Evolutionary conservation across 192 early-diverging fungal genomes (phyloP).

Genomic region (Coemansia sp.): DNA sequence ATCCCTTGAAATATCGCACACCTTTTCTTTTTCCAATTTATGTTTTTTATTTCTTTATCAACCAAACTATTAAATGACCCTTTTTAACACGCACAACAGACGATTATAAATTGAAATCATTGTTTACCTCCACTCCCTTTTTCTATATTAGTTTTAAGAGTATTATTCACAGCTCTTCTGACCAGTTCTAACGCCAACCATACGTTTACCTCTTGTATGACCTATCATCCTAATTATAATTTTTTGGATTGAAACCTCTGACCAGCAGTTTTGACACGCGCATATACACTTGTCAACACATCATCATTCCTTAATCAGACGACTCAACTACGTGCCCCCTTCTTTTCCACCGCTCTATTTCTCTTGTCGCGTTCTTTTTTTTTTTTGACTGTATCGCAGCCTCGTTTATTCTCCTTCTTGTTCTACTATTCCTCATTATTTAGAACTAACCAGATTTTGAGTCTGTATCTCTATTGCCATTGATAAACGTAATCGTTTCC

Average conservation of each 20-base stretch:
- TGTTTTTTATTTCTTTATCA: not conserved
- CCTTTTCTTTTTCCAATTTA: not conserved
- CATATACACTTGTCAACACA: not conserved
- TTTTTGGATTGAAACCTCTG: not conserved
- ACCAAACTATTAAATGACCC: not conserved
- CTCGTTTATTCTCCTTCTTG: slow-evolving; percentile 9
- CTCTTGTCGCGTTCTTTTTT: slow-evolving; percentile 6
- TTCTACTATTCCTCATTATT: slow-evolving; percentile 53
- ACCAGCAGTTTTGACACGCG: not conserved
- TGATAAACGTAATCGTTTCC: slow-evolving; percentile 8
- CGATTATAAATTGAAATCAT: not conserved
- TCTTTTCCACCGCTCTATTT: slow-evolving; percentile 19
- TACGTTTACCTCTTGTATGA: too few relatives aligned
- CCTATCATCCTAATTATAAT: not conserved
- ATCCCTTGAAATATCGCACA: not conserved
- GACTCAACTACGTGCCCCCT: slow-evolving; percentile 1
- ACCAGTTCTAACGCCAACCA: not conserved
- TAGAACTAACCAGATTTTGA: slow-evolving; percentile 9
- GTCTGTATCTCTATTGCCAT: slow-evolving; percentile 6
- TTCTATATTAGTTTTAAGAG: not conserved
- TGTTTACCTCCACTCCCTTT: not conserved
- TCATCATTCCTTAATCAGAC: slow-evolving; percentile 2
- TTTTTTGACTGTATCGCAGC: slow-evolving; percentile 23
- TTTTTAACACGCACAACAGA: not conserved
- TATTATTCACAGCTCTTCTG: not conserved